Conservation (phyloP, 176 grass and related monocot species). For the Metroxylon sagu region DNA sequence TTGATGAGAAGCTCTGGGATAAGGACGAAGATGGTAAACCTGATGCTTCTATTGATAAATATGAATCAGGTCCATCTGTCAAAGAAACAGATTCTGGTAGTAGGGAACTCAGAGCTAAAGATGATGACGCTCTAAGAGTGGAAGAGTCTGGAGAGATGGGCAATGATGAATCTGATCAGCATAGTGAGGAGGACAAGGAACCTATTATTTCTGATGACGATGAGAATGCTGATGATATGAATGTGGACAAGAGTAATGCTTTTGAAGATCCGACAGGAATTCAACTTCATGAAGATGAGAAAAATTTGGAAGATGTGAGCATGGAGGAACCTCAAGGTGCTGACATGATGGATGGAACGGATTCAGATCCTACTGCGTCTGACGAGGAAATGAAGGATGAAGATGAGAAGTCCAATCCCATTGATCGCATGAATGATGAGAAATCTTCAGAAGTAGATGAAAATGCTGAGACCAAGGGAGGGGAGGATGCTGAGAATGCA, state of each 20-base stretch:
- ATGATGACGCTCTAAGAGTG: constrained; percentile 45
- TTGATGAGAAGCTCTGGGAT: constrained; percentile 76
- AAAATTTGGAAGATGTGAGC: constrained; percentile 39
- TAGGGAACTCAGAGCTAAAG: constrained; percentile 82
- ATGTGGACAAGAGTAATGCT: constrained; percentile 60
- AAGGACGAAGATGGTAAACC: constrained; percentile 67
- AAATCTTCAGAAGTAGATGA: constrained; percentile 28
- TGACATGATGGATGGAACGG: constrained; percentile 27
- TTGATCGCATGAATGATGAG: constrained; percentile 42
- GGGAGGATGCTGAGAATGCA: constrained; percentile 43
- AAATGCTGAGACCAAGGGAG: constrained; percentile 21
- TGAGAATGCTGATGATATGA: constrained; percentile 25
- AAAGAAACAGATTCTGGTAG: constrained; percentile 46
- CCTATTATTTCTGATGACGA: constrained; percentile 34
- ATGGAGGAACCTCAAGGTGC: constrained; percentile 42
- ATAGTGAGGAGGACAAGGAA: constrained; percentile 45
- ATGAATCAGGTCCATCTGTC: constrained; percentile 58
- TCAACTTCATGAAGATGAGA: constrained; percentile 50
- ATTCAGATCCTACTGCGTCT: constrained; percentile 22
- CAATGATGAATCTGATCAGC: constrained; percentile 31
- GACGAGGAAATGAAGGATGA: constrained; percentile 38
- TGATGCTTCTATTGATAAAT: constrained; percentile 58
- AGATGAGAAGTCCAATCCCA: constrained; percentile 29
- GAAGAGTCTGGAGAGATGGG: constrained; percentile 54
- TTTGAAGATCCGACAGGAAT: constrained; percentile 68